Conservation (phyloP, 306 rosid species). For the Cotoneaster glaucophyllus region DNA sequence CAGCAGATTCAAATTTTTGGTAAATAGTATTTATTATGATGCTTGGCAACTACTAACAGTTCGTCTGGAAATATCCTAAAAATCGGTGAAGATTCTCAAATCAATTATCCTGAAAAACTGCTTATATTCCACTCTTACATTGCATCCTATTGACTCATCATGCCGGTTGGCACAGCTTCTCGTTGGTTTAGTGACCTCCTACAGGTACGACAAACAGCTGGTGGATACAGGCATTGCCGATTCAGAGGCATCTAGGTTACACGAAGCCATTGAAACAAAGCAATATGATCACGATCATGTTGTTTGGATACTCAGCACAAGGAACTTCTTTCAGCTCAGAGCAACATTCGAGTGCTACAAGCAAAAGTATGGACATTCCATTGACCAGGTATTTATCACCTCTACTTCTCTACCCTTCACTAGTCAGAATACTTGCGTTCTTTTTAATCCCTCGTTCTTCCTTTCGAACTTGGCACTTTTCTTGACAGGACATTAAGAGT, state of each 20-base stretch:
- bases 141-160: conserved; percentile 3
- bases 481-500: conserved; percentile 48
- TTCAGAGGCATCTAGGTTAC: conserved; percentile 55
- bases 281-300: conserved; percentile 52
- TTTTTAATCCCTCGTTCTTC: background rate
- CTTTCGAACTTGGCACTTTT: conserved; percentile 7
- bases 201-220: conserved; percentile 59
- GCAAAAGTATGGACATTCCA: conserved; percentile 42
- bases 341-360: conserved; percentile 67
- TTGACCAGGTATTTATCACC: conserved; percentile 49
- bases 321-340: conserved; percentile 78
- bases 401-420: background rate
- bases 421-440: background rate
- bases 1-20: background rate
- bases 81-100: background rate
- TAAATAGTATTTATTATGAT: background rate
- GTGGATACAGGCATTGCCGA: conserved; percentile 46
- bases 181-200: conserved; percentile 70
- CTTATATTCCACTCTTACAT: too few relatives aligned
- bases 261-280: conserved; percentile 57
- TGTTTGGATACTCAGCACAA: conserved; percentile 68
- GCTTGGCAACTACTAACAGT: background rate
- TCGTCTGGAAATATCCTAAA: background rate
- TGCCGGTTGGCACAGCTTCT: conserved; percentile 49
- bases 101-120: background rate